These are phyloP conservation scores for Microbotryomycetes sp. DNA, from an alignment of 1,284 basidiomycete species.

Conservation along the genomic window DNA sequence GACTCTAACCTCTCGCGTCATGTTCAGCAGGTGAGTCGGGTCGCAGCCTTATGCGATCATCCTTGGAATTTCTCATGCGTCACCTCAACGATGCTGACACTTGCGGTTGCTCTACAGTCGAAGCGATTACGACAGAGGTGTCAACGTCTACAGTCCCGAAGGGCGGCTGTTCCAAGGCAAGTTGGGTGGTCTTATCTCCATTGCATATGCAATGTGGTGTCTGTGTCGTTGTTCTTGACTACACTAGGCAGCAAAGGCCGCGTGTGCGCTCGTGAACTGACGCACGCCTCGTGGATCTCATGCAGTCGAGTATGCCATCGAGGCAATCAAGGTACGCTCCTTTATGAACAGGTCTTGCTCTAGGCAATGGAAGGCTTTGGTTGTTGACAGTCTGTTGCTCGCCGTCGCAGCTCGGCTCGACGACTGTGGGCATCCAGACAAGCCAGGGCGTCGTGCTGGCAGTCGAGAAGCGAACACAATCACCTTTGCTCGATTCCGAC, in stretches of 20 bases:
- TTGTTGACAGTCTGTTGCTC: neutral
- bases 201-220: neutral
- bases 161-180: constrained; percentile 48
- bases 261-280: neutral
- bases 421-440: constrained; percentile 71
- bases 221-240: neutral
- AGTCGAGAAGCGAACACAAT: constrained; percentile 98
- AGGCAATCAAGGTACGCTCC: constrained; percentile 78
- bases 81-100: neutral
- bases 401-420: constrained; percentile 74
- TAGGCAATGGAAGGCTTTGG: neutral
- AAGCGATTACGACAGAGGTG: constrained; percentile 30
- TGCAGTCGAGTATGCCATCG: constrained; percentile 96
- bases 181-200: constrained; percentile 3
- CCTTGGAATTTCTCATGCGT: neutral
- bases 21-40: constrained; percentile 28
- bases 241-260: neutral
- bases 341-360: neutral
- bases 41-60: neutral
- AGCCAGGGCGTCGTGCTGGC: constrained; percentile 84
- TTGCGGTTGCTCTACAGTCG: constrained; percentile 5
- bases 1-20: no score
- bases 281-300: neutral
- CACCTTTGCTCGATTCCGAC: constrained; percentile 85
- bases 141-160: constrained; percentile 88